Base-by-base conservation (phyloP, 225 moss, liverwort and hornwort species). In the Straminergon stramineum region DNA sequence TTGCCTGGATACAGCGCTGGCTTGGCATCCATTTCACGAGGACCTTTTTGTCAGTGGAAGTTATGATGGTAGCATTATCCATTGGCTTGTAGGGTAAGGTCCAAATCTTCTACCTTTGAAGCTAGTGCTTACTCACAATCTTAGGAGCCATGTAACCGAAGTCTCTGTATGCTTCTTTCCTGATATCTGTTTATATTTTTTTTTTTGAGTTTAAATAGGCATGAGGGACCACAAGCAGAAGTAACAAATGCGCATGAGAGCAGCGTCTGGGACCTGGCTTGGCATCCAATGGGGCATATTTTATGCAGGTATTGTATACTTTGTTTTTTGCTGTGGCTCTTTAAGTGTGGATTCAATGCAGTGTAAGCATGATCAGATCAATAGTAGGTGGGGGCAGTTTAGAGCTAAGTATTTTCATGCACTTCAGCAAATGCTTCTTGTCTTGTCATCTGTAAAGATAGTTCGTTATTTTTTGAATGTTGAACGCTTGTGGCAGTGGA, bases 21-120 rank as follows among this genome's bases (percentile, higher is more conserved):
- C 97, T 63, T 99, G 99, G 99, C 99, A 99, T 96, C 99, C 99
- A 90, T 97, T 99, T 87, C 99, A 99, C 76, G 99, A 99, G 90
- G 97, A 99, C 90, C 97, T 99, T 66, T 99, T 99, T 90, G 99
- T 99, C 57, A 99, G 99, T 91, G 99, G 99, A 87, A 97, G 99
- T 94, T 99, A 97, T 84, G 99, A 99, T 89, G 99, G 99, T 48
- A 97, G 99, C 87, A 99, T 99, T 78, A 97, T 99, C 71, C 96
- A 99, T 94, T 99, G 99, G 99, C 99, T 99, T 91, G 99, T 97
- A 56, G 99, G 97, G 96, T 96, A 94, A 87, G 75, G 63, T 65
- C 57, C 74, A 75, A 69, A 56, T 64, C 57, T 89, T 37, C 41
- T 81, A 76, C 18, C 70, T 84, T 67, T 64, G 62, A 51, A 58